Evolutionary conservation across 305 asterid species (phyloP).

Genomic region (Fraxinus nigra): DNA sequence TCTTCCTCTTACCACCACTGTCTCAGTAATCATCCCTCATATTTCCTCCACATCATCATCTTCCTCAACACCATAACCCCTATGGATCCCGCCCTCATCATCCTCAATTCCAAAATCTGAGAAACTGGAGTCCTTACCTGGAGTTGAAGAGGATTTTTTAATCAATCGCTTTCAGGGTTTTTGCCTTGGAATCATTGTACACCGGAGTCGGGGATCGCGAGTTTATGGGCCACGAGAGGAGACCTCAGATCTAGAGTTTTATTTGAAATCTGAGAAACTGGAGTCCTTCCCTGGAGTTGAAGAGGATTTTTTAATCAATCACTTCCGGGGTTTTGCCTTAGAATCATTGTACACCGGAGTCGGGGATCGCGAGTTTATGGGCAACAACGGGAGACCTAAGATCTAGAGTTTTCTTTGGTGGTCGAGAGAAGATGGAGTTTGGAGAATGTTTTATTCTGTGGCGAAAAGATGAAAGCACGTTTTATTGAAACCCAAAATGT

Average conservation of each 20-base stretch:
- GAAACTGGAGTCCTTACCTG: slow-evolving; percentile 28
- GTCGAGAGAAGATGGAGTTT: no score
- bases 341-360: slow-evolving; percentile 53
- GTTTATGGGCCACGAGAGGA: no score
- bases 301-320: slow-evolving; percentile 60
- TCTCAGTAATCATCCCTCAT: slow-evolving; percentile 49
- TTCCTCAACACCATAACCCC: slow-evolving; percentile 15
- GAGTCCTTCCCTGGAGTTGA: slow-evolving; percentile 22
- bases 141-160: slow-evolving; percentile 42
- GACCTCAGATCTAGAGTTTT: no score
- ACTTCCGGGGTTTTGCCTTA: slow-evolving; percentile 58
- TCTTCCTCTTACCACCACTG: slow-evolving; percentile 54
- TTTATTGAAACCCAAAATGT: no score
- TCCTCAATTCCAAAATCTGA: slow-evolving; percentile 44
- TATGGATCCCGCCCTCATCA: slow-evolving; percentile 15
- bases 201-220: slow-evolving; percentile 52
- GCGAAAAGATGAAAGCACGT: no score
- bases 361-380: slow-evolving; percentile 29
- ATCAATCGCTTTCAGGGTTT: slow-evolving; percentile 65
- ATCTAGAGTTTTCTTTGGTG: no score
- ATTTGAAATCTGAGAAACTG: slow-evolving; percentile 30
- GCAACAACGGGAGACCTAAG: no score
- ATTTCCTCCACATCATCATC: slow-evolving; percentile 38
- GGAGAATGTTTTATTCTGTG: no score
- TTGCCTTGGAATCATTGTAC: slow-evolving; percentile 46